Percentiles rank a stretch among this genome's conserved stretches.
Conservation (phyloP, 208 protist species). For the Phytomonas sp. region DNA sequence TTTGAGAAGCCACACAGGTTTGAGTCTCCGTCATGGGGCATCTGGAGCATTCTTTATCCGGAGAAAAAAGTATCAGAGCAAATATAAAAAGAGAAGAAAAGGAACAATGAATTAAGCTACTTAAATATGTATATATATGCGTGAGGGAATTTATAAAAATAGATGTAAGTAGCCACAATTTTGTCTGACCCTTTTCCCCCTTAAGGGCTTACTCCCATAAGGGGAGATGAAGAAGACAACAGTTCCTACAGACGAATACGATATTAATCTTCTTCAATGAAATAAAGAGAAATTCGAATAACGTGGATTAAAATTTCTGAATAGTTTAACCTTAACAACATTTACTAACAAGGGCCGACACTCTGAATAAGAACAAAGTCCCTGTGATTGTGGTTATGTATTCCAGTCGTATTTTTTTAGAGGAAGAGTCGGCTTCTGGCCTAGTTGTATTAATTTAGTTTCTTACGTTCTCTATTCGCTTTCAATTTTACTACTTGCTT, state of each 20-base stretch:
- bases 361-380: not conserved
- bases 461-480: not conserved
- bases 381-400: not conserved
- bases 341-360: not conserved
- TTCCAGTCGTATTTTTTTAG: not conserved
- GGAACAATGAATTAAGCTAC: constrained; percentile 7
- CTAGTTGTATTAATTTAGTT: not conserved
- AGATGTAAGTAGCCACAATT: not conserved
- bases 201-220: not conserved
- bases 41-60: constrained; percentile 1
- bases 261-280: not conserved
- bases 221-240: not conserved
- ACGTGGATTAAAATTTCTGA: not conserved
- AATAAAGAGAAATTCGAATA: not conserved
- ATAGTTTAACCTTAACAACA: not conserved
- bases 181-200: not conserved
- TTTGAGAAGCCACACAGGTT: not conserved
- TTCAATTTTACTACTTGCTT: constrained; percentile 3
- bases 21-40: not conserved
- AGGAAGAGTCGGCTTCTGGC: not conserved
- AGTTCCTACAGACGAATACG: not conserved
- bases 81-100: constrained; percentile 13
- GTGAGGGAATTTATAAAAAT: not conserved
- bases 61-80: constrained; percentile 4
- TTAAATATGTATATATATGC: not conserved